phyloP scores from a whole-genome alignment of 805 yeast species.

The Ogataea thermomethanolica region DNA sequence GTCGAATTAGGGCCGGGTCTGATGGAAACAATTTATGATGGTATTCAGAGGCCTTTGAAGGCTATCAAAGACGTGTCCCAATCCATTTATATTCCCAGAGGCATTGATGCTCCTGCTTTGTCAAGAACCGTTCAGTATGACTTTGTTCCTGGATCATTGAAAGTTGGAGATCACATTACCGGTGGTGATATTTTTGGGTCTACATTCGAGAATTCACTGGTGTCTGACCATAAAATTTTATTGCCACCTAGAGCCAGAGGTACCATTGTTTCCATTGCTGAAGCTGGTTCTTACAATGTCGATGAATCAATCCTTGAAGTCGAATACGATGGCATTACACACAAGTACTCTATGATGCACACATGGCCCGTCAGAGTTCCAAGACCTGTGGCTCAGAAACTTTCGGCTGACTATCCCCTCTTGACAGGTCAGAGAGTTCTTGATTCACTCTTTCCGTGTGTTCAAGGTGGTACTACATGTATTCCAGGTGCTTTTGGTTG shows the following conservation, averaged over 20 bases:
- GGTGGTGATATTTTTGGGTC: conserved; percentile 98
- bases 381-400: conserved; percentile 94
- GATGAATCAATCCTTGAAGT: conserved; percentile 89
- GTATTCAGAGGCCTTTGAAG: conserved; percentile 98
- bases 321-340: conserved; percentile 86
- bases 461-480: conserved; percentile 99
- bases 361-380: conserved; percentile 99
- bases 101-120: conserved; percentile 95
- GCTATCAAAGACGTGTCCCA: conserved; percentile 84
- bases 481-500: conserved; percentile 99
- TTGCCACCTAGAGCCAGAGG: conserved; percentile 99
- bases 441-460: conserved; percentile 97
- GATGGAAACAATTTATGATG: conserved; percentile 98
- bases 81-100: conserved; percentile 97
- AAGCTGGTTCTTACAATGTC: conserved; percentile 84
- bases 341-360: conserved; percentile 89
- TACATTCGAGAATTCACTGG: conserved; percentile 88
- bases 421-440: conserved; percentile 98
- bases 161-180: conserved; percentile 94
- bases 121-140: conserved; percentile 79
- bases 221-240: conserved; percentile 89
- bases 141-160: conserved; percentile 72
- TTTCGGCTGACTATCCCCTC: conserved; percentile 90
- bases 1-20: conserved; percentile 99
- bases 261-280: conserved; percentile 86